A percentile compares a stretch with the other conserved stretches of the same genome.
Conservation (phyloP, 2,329 filamentous ascomycete species). For the Xylariales sp. region DNA sequence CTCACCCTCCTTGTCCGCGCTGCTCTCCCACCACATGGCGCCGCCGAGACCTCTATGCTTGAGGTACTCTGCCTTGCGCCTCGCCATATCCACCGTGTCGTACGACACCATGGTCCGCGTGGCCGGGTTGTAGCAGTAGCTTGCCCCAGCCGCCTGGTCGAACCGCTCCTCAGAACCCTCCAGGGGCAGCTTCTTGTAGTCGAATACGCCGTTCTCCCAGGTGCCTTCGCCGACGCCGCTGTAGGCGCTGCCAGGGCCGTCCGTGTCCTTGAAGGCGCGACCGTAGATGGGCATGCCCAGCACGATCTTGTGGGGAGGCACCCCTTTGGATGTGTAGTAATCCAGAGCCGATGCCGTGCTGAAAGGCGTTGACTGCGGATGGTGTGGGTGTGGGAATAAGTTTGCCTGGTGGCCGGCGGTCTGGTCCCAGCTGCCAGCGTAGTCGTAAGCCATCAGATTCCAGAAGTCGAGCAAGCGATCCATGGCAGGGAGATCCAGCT, state of each 20-base stretch:
- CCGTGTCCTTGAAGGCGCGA: conserved; percentile 74
- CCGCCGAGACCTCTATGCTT: conserved; percentile 66
- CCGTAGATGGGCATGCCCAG: conserved; percentile 92
- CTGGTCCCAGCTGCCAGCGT: conserved; percentile 75
- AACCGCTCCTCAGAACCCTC: conserved; percentile 58
- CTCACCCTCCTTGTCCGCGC: conserved; percentile 63
- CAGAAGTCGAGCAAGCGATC: conserved; percentile 66
- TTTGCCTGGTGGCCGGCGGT: conserved; percentile 76
- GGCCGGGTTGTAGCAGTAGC: conserved; percentile 68
- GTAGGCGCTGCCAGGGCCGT: conserved; percentile 67
- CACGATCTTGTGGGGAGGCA: conserved; percentile 70
- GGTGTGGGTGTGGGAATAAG: conserved; percentile 54
- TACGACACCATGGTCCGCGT: conserved; percentile 72
- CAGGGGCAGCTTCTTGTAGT: conserved; percentile 81
- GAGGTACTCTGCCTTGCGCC: conserved; percentile 69
- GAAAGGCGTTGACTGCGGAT: conserved; percentile 70
- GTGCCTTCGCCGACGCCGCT: conserved; percentile 71
- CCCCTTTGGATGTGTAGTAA: conserved; percentile 63
- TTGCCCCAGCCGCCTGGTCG: conserved; percentile 63
- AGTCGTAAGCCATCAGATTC: conserved; percentile 89
- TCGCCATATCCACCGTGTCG: conserved; percentile 65
- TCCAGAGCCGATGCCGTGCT: conserved; percentile 67
- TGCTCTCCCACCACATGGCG: conserved; percentile 98
- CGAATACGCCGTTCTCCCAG: conserved; percentile 82
- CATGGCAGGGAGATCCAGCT: conserved; percentile 60